phyloP scores from a whole-genome alignment of 2,329 filamentous ascomycete genomes.

The Cadophora gregata region DNA sequence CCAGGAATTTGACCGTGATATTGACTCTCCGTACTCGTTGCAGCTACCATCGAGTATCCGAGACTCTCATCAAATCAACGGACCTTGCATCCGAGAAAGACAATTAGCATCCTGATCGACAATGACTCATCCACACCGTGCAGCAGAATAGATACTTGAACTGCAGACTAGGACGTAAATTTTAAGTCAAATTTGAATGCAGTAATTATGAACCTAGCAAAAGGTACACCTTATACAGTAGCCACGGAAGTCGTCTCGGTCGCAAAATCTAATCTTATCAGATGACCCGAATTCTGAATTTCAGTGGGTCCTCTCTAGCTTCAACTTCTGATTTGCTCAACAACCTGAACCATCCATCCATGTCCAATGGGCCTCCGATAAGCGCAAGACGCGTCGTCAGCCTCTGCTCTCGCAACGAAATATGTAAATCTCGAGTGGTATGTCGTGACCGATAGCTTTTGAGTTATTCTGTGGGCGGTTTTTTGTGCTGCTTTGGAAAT shows the following conservation, averaged over 20 bases:
- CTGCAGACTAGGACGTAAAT: too few species aligned
- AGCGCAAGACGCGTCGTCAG: constrained; percentile 12
- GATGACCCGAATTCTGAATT: not conserved
- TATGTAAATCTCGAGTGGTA: not conserved
- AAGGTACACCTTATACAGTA: too few species aligned
- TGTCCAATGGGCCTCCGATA: constrained; percentile 3
- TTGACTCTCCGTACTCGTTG: not conserved
- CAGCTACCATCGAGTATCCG: not conserved
- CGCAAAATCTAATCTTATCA: constrained; percentile 14
- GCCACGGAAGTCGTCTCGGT: not conserved
- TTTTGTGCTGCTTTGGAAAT: not conserved
- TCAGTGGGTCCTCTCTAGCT: not conserved
- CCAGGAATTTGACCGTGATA: not conserved
- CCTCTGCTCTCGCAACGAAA: not conserved
- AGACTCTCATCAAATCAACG: not conserved
- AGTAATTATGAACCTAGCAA: too few species aligned
- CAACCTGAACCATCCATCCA: too few species aligned
- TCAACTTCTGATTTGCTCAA: constrained; percentile 7
- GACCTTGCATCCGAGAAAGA: not conserved
- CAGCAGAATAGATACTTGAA: not conserved
- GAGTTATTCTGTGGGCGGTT: not conserved
- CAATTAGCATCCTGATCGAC: not conserved
- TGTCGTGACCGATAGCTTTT: not conserved
- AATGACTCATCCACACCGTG: not conserved
- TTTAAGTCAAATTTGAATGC: too few species aligned